A percentile compares a stretch with the other conserved stretches of the same genome.
Conservation (phyloP, 768 basidiomycete genomes). For the Naganishia vaughanmartiniae region DNA sequence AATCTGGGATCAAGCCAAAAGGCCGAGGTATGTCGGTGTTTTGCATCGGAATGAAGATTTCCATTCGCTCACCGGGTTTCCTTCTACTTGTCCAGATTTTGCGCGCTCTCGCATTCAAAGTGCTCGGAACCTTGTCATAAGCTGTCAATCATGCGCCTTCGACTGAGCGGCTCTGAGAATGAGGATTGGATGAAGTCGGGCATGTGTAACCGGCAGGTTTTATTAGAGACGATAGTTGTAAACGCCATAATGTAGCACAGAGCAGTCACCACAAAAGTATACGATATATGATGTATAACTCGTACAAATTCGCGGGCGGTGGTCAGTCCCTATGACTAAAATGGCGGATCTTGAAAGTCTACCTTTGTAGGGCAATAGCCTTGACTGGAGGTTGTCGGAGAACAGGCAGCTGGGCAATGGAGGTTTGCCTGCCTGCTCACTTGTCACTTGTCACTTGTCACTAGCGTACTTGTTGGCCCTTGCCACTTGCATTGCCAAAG, state of each 20-base stretch:
- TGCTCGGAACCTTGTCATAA: conserved; percentile 58
- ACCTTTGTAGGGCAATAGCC: too few species aligned
- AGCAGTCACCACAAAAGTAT: neutral
- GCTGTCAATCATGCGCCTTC: too few species aligned
- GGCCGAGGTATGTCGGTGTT: conserved; percentile 66
- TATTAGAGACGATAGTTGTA: neutral
- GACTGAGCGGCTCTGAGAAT: neutral
- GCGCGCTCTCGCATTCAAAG: conserved; percentile 75
- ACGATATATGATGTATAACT: neutral
- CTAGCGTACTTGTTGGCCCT: too few species aligned
- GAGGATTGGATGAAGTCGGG: neutral
- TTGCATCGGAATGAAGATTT: neutral
- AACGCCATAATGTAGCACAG: neutral
- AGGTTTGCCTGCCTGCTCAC: too few species aligned
- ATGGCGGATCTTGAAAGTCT: too few species aligned
- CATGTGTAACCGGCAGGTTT: neutral
- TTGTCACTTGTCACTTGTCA: too few species aligned
- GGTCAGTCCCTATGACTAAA: too few species aligned
- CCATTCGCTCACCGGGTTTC: too few species aligned
- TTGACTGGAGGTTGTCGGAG: too few species aligned
- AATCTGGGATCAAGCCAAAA: conserved; percentile 74
- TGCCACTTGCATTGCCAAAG: too few species aligned
- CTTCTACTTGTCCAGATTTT: conserved; percentile 61
- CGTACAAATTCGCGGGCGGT: too few species aligned
- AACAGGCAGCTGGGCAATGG: too few species aligned